Evolutionary conservation across 352 stramenopile genomes (phyloP).

Genomic region (Phytophthora capsici): DNA sequence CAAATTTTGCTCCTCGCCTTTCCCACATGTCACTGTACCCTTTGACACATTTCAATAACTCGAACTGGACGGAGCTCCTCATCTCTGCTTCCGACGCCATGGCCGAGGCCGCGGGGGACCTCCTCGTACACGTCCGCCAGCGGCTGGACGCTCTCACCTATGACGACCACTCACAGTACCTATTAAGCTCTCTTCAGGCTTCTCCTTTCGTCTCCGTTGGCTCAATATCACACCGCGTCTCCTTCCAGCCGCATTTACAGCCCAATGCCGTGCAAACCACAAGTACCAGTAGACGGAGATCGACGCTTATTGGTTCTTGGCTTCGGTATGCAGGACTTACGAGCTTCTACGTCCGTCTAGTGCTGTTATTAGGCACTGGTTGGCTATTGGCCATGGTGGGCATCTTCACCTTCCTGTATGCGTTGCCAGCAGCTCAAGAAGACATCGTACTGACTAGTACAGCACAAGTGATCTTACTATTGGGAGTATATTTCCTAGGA

Average conservation of each 20-base stretch:
- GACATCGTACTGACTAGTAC: slow-evolving; percentile 36
- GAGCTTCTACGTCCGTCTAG: slow-evolving; percentile 51
- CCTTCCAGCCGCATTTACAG: slow-evolving; percentile 9
- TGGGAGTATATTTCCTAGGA: slow-evolving; percentile 52
- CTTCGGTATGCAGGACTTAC: slow-evolving; percentile 46
- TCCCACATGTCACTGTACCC: slow-evolving; percentile 12
- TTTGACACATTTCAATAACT: background rate
- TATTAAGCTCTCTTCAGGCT: slow-evolving; percentile 43
- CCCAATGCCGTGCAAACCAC: slow-evolving; percentile 2
- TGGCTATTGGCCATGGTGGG: slow-evolving; percentile 55
- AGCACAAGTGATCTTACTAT: slow-evolving; percentile 36
- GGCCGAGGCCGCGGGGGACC: slow-evolving; percentile 33
- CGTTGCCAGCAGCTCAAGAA: slow-evolving; percentile 28
- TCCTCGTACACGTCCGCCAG: slow-evolving; percentile 55
- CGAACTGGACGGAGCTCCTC: slow-evolving; percentile 3
- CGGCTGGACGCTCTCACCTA: slow-evolving; percentile 62
- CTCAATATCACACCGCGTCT: background rate
- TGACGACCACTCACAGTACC: slow-evolving; percentile 53
- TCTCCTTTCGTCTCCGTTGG: slow-evolving; percentile 31
- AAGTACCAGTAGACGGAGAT: slow-evolving; percentile 31
- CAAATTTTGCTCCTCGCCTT: slow-evolving; percentile 9
- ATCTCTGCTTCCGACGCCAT: slow-evolving; percentile 11
- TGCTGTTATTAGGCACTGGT: slow-evolving; percentile 53
- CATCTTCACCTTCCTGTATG: slow-evolving; percentile 49
- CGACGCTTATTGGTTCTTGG: slow-evolving; percentile 21